phyloP scores from a whole-genome alignment of 2,329 filamentous ascomycete species.

The Nemania sp. region DNA sequence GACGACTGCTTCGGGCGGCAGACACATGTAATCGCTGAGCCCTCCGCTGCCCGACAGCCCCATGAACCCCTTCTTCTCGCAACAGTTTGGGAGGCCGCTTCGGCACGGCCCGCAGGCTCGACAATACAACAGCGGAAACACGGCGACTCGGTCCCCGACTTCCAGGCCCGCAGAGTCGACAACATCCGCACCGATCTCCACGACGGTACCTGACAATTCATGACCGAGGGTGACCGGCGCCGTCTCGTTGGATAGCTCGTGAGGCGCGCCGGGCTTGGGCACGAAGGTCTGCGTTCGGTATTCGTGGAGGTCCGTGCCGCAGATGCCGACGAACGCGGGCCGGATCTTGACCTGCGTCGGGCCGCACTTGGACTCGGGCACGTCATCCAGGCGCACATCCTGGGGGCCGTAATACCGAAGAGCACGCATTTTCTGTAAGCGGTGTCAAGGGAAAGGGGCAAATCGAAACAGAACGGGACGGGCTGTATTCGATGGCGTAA shows the following conservation, averaged over 20 bases:
- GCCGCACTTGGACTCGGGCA: slow-evolving; percentile 29
- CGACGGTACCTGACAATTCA: slow-evolving; percentile 65
- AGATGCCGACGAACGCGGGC: slow-evolving; percentile 43
- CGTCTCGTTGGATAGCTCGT: slow-evolving; percentile 60
- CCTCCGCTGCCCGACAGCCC: slow-evolving; percentile 52
- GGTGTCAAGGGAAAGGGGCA: not conserved
- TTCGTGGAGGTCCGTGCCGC: slow-evolving; percentile 43
- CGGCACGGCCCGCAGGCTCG: slow-evolving; percentile 59
- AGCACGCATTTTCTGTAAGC: slow-evolving; percentile 26
- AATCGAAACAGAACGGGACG: no score
- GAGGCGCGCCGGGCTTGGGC: slow-evolving; percentile 46
- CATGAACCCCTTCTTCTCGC: slow-evolving; percentile 51
- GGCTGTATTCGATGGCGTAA: no score
- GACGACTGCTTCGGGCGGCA: slow-evolving; percentile 54
- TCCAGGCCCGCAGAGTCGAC: slow-evolving; percentile 44
- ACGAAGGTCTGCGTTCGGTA: slow-evolving; percentile 40
- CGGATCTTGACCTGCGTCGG: slow-evolving; percentile 35
- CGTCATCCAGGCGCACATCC: slow-evolving; percentile 28
- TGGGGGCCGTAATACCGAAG: slow-evolving; percentile 32
- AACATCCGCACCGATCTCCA: slow-evolving; percentile 60
- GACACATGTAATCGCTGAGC: slow-evolving; percentile 57
- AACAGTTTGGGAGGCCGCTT: slow-evolving; percentile 60
- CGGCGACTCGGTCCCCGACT: slow-evolving; percentile 60
- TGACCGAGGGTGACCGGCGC: slow-evolving; percentile 67
- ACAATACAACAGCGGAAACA: slow-evolving; percentile 65